Evolutionary conservation across 2,329 filamentous ascomycete species (phyloP), one percentile per base, ranked within the genome.

Genomic region (Neurospora crassa): DNA sequence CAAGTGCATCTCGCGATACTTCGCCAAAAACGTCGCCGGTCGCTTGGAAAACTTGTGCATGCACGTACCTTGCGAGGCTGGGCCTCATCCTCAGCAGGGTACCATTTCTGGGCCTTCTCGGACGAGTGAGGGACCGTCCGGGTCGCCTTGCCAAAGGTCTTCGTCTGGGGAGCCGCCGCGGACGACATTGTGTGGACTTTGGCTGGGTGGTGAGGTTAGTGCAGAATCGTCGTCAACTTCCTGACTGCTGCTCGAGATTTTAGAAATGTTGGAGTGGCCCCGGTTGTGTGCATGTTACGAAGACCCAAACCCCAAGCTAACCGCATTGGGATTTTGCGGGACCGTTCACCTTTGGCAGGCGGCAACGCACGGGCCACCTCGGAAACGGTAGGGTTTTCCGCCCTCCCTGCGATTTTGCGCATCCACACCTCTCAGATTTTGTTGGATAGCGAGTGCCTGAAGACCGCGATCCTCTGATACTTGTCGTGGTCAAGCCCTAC

Each of bases 101-200:
- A 99, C 93, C 95, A 99, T 89, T 97, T 98, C 89, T 92, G 90
- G 81, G 95, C 95, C 92, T 96, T 97, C 86, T 97, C 90, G 82
- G 88, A 88, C 85, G 88, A 84, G 85, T 92, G 90, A 84, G 92
- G 94, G 84, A 97, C 91, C 85, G 91, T 89, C 88, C 95, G 91
- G 87, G 93, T 92, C 86, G 93, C 93, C 90, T 96, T 96, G 88
- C 94, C 94, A 89, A 97, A 97, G 89, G 92, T 95, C 93, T 97
- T 97, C 82, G 91, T 92, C 86, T 89, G 87, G 80, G 85, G 85
- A 80, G 83, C 85, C 83, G 88, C 87, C 89, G 91, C 90, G 79
- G 86, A 85, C 87, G 91, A 91, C 91, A 93, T 93, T 78, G 83
- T 89, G 86, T 88, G 73, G 72, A 72, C 73, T 76, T 75, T 76